A percentile compares a stretch with the other conserved stretches of the same genome.
Evolutionary conservation across 2,329 filamentous ascomycete species (phyloP).

Genomic region (Trichoderma simmonsii): DNA sequence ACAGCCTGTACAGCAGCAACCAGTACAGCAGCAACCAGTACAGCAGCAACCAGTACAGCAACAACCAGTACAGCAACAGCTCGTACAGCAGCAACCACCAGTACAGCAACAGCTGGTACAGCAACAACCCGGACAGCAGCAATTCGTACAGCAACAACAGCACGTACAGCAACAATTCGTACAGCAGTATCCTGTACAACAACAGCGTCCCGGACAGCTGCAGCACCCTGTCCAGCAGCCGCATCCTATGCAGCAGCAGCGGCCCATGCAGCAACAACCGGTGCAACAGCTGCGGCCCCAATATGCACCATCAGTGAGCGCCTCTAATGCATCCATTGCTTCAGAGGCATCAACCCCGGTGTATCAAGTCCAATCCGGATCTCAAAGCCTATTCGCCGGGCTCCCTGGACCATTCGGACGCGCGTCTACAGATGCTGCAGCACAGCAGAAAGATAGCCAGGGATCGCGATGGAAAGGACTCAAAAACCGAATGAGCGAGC

Average conservation of each 20-base stretch:
- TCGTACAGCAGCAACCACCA: background rate
- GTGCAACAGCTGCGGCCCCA: background rate
- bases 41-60: background rate
- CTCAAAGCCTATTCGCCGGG: background rate
- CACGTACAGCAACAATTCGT: background rate
- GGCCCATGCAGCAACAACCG: background rate
- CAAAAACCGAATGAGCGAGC: conserved; percentile 33
- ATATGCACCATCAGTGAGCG: background rate
- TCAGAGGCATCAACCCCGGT: background rate
- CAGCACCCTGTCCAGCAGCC: background rate
- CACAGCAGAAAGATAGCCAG: conserved; percentile 22
- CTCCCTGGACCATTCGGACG: background rate
- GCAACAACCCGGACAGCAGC: background rate
- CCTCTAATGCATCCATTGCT: background rate
- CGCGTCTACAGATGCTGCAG: background rate
- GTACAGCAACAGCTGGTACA: background rate
- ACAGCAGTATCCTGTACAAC: background rate
- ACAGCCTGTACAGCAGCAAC: background rate
- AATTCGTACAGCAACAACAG: background rate
- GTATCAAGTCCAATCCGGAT: background rate
- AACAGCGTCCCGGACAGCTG: background rate
- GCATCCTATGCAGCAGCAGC: background rate
- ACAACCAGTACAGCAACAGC: background rate
- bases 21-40: background rate
- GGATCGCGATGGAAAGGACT: conserved; percentile 35